These are phyloP conservation scores for Eucalyptus leucophloia DNA, from an alignment of 345 rosid species.

Conservation along the genomic window DNA sequence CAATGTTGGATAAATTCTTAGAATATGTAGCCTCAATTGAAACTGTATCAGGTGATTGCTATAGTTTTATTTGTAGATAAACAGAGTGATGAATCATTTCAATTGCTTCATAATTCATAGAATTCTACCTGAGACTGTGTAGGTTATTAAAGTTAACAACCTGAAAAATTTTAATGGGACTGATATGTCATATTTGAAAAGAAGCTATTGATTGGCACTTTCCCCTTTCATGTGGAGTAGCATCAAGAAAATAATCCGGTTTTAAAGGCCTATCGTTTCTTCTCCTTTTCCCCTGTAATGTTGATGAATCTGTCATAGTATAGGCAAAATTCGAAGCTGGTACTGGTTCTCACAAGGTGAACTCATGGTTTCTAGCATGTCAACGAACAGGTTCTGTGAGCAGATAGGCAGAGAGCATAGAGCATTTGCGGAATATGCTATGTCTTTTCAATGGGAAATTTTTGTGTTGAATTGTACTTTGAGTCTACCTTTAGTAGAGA, in stretches of 20 bases:
- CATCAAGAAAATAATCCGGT: background rate
- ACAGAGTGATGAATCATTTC: too few species aligned
- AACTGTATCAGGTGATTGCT: too few species aligned
- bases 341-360: constrained; percentile 75
- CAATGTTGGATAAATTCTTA: too few species aligned
- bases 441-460: background rate
- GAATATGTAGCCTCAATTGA: too few species aligned
- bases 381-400: constrained; percentile 76
- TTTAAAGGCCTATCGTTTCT: background rate
- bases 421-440: constrained; percentile 71
- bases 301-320: background rate
- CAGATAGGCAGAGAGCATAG: constrained; percentile 86
- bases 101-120: too few species aligned
- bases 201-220: background rate
- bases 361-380: constrained; percentile 87
- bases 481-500: background rate
- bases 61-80: too few species aligned
- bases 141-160: too few species aligned
- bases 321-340: constrained; percentile 90
- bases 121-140: too few species aligned
- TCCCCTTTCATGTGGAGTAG: background rate
- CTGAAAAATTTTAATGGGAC: too few species aligned
- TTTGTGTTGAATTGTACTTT: background rate
- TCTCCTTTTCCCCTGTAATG: background rate
- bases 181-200: background rate